phyloP scores from a whole-genome alignment of 2,329 filamentous ascomycete species.

The Claviceps arundinis region DNA sequence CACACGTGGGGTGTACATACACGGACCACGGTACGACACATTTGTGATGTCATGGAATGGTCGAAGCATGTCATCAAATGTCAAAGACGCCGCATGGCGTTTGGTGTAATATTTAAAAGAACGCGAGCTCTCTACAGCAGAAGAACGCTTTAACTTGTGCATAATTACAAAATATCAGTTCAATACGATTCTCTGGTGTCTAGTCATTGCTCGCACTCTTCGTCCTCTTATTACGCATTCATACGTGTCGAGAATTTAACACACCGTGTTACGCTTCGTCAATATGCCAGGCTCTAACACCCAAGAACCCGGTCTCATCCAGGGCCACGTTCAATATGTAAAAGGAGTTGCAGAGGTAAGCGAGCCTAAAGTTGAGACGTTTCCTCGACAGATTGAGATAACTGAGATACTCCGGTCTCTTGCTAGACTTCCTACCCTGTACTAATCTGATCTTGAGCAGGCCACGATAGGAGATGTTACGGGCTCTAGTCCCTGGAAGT shows the following conservation, averaged over 20 bases:
- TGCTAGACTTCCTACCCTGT: neutral
- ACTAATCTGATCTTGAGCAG: slow-evolving; percentile 20
- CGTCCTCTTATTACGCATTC: neutral
- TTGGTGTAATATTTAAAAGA: no score
- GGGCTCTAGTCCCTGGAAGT: slow-evolving; percentile 48
- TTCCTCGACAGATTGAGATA: no score
- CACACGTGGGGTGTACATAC: neutral
- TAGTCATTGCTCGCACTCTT: neutral
- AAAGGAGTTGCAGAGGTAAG: slow-evolving; percentile 54
- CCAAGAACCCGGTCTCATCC: slow-evolving; percentile 44
- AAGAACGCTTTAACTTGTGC: no score
- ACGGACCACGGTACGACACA: neutral
- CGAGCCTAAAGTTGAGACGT: neutral
- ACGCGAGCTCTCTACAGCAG: no score
- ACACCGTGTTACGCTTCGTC: neutral
- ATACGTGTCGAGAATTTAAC: neutral
- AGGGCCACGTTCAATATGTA: slow-evolving; percentile 52
- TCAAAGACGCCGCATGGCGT: neutral
- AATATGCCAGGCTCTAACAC: slow-evolving; percentile 2
- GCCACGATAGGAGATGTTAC: slow-evolving; percentile 47
- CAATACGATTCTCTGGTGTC: neutral
- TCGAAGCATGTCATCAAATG: slow-evolving; percentile 8
- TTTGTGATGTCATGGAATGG: slow-evolving; percentile 5
- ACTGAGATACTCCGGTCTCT: no score
- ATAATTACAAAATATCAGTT: no score